phyloP scores from a whole-genome alignment of 768 basidiomycete species.

The Rhodotorula kratochvilovae region DNA sequence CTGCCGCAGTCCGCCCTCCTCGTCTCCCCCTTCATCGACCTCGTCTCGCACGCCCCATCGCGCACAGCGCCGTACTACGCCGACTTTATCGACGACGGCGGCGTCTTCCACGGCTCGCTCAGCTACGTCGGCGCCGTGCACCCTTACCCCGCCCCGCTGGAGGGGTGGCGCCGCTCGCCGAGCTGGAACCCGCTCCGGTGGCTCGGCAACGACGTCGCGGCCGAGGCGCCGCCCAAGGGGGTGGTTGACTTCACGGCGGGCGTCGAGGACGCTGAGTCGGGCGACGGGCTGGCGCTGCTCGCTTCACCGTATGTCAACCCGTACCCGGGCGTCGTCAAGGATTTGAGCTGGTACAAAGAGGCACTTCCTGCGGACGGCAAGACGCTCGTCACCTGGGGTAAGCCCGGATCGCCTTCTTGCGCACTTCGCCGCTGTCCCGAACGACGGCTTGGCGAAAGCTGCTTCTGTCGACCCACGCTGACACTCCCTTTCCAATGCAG shows the following conservation, averaged over 20 bases:
- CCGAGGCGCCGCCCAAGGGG: neutral
- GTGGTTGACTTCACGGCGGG: neutral
- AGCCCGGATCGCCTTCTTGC: no score
- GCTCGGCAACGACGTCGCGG: neutral
- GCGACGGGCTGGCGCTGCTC: slow-evolving; percentile 14
- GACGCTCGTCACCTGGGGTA: slow-evolving; percentile 32
- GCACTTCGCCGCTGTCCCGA: no score
- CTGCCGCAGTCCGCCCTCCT: slow-evolving; percentile 19
- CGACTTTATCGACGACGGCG: slow-evolving; percentile 23
- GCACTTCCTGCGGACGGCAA: slow-evolving; percentile 12
- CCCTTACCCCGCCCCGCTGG: neutral
- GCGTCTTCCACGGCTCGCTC: slow-evolving; percentile 5
- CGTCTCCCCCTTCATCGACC: slow-evolving; percentile 26
- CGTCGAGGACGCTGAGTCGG: neutral
- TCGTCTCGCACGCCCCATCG: slow-evolving; percentile 8
- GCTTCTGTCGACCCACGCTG: no score
- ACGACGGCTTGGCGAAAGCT: no score
- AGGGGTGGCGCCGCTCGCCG: neutral
- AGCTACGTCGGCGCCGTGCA: slow-evolving; percentile 10
- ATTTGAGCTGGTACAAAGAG: slow-evolving; percentile 25
- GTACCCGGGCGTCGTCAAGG: slow-evolving; percentile 18
- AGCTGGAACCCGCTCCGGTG: slow-evolving; percentile 16
- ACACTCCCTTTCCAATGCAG: neutral
- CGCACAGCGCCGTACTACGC: neutral
- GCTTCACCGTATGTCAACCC: slow-evolving; percentile 33